Evolutionary conservation across 345 rosid genomes (phyloP).

Genomic region (Passiflora organensis): DNA sequence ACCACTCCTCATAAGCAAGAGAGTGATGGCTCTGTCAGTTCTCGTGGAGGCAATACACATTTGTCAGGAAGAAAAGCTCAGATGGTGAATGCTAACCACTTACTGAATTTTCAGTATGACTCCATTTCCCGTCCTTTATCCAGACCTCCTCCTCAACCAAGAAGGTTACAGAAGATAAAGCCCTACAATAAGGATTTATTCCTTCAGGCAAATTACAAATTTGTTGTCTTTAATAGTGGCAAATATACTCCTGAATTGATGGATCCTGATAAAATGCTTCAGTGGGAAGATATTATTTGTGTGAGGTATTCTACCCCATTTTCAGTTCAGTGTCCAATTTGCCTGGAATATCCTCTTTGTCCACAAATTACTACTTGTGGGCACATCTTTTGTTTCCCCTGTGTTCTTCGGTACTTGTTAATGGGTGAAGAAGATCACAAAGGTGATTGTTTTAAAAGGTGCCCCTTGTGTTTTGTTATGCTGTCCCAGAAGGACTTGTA

Average conservation of each 20-base stretch:
- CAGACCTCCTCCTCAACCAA: conserved; percentile 48
- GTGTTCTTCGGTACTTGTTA: conserved; percentile 68
- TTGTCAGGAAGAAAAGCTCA: conserved; percentile 65
- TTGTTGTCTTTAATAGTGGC: conserved; percentile 78
- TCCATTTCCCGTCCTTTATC: conserved; percentile 61
- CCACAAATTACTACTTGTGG: conserved; percentile 96
- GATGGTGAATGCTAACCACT: conserved; percentile 68
- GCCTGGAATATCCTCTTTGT: conserved; percentile 86
- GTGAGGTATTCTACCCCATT: conserved; percentile 77
- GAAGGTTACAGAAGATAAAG: conserved; percentile 57
- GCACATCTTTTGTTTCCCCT: conserved; percentile 95
- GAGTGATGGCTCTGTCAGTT: conserved; percentile 27
- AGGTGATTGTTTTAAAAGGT: conserved; percentile 63
- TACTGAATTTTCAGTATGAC: conserved; percentile 90
- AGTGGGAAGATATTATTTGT: conserved; percentile 88
- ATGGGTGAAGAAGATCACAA: conserved; percentile 67
- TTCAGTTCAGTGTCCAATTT: conserved; percentile 88
- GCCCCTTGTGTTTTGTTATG: conserved; percentile 93
- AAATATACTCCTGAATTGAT: conserved; percentile 52
- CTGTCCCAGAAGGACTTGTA: conserved; percentile 71
- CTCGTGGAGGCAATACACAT: conserved; percentile 40
- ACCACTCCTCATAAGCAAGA: conserved; percentile 37
- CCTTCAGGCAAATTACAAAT: conserved; percentile 94
- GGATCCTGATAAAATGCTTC: conserved; percentile 89
- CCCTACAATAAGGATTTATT: conserved; percentile 89